Base-by-base conservation (phyloP, 495 filamentous ascomycete genomes). In the Trichoderma reesei region DNA sequence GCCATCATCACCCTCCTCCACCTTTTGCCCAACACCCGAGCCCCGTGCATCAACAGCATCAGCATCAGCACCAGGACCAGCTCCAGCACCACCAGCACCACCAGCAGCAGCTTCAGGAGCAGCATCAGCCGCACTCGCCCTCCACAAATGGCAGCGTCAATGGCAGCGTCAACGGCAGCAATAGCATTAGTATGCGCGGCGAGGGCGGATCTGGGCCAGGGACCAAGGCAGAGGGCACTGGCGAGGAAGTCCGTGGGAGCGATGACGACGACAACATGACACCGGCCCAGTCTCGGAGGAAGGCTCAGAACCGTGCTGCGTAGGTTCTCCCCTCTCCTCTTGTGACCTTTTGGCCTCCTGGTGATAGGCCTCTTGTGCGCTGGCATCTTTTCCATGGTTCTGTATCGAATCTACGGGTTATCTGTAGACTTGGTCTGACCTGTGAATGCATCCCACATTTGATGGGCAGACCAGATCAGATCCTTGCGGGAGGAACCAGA, bases 221-320 rank as follows among this genome's bases (percentile, higher is more conserved):
- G 56, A 66, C 37, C 20, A 68, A 70, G 34, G 73, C 71, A 41
- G 67, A 63, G 54, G 26, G 67, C 31, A 69, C 72, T 5, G 63
- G 16, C 63, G 48, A 48, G 18, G 66, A 87, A 85, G 72, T 61
- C 59, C 74, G 73, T 61, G 75, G 72, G 26, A 80, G 78, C 33
- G 76, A 80, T 67, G 80, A 78, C 65, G 79, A 80, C 3, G 90
- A 76, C 34, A 81, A 83, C 42, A 72, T 86, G 70, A 91, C 86
- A 39, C 90, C 91, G 1, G 89, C 90, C 33, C 91, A 96, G 72
- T 89, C 83, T 37, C 81, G 91, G 74, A 85, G 94, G 67, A 98
- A 98, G 76, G 93, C 90, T 59, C 93, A 98, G 77, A 98, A 98
- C 67, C 82, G 94, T 72, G 92, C 92, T 75, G 93, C 93, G 93